Conservation (phyloP, 208 protist species). For the Herpetomonas tarakana region DNA sequence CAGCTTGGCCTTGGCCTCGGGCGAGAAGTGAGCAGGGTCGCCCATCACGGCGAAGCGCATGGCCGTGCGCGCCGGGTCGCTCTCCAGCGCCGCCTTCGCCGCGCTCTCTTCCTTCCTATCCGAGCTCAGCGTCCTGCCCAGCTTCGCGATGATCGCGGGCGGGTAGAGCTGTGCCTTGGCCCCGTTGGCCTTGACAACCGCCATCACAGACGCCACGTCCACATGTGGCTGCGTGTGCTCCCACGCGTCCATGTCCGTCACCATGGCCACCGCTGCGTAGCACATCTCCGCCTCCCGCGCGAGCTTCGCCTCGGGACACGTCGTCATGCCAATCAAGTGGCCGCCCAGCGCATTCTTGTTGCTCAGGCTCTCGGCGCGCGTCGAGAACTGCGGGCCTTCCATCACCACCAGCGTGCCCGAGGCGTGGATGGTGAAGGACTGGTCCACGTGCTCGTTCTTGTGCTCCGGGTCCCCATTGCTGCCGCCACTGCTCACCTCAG, state of each 20-base stretch:
- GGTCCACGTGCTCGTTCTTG: not conserved
- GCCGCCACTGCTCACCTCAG: not conserved
- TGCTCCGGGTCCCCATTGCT: not conserved
- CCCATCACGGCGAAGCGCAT: constrained; percentile 57
- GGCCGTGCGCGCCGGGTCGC: constrained; percentile 59
- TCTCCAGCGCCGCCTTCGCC: constrained; percentile 3
- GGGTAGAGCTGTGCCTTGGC: constrained; percentile 69
- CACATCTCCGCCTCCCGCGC: constrained; percentile 91
- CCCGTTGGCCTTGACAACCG: constrained; percentile 55
- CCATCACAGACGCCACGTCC: constrained; percentile 42
- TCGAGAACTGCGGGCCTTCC: constrained; percentile 92
- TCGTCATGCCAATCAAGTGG: constrained; percentile 93
- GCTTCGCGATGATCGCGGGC: constrained; percentile 32
- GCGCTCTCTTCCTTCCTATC: too few relatives aligned
- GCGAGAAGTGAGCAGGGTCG: constrained; percentile 32
- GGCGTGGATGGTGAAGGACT: constrained; percentile 43
- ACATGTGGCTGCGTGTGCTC: constrained; percentile 72
- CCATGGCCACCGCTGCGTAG: constrained; percentile 82
- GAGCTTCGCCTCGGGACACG: constrained; percentile 85
- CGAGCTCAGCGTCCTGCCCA: constrained; percentile 24
- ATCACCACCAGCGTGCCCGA: constrained; percentile 83
- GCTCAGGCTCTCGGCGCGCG: constrained; percentile 73
- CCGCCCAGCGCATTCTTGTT: constrained; percentile 70
- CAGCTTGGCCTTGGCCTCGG: constrained; percentile 40
- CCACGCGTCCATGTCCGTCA: constrained; percentile 96